Base-by-base conservation (phyloP, 139 green algal genomes). In the Protoeuglena noctilucae region DNA sequence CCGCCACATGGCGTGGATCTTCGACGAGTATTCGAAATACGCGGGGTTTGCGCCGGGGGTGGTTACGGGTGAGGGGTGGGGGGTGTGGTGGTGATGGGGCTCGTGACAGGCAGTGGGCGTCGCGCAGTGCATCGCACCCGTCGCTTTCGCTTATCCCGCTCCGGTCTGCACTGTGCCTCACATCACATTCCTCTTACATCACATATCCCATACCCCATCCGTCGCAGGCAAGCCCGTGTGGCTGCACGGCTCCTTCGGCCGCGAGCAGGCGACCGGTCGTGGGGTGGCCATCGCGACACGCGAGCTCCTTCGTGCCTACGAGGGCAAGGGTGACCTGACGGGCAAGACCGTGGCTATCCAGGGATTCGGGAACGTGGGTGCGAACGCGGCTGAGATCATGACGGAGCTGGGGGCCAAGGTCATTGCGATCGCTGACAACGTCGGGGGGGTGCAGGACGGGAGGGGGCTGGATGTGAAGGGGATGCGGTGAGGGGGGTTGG, bases 11-110 rank as follows among this genome's bases (percentile, higher is more conserved):
- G 71, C 74, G 4, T 80, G 70, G 68, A 68, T 75, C 57, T 93
- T 95, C 53, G 86, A 95, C 53, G 85, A 95, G 69, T 95, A 86
- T 70, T 80, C 62, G 61, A 93, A 93, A 56, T 84, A 83, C 58
- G 73, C 65, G 19, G 81, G 84, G 28, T 93, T 85, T 70, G 78
- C 68, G 1, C 85, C 85, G 0, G 84, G 76, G 27, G 77, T 88
- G 3, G 80, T 93, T 7, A 93, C 84, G 2, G 84, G 83, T 56
- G 91, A 91, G 76, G 77, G 77, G 18, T 1, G 56, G n/a, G n/a
- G n/a, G n/a, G n/a, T n/a, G n/a, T n/a, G n/a, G n/a, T n/a, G n/a
- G n/a, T n/a, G n/a, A n/a, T n/a, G n/a, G n/a, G n/a, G n/a, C n/a
- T n/a, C n/a, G n/a, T n/a, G n/a, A n/a, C n/a, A n/a, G n/a, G n/a